Conservation (phyloP, 331 rosid genomes). For the Malus hybrid region DNA sequence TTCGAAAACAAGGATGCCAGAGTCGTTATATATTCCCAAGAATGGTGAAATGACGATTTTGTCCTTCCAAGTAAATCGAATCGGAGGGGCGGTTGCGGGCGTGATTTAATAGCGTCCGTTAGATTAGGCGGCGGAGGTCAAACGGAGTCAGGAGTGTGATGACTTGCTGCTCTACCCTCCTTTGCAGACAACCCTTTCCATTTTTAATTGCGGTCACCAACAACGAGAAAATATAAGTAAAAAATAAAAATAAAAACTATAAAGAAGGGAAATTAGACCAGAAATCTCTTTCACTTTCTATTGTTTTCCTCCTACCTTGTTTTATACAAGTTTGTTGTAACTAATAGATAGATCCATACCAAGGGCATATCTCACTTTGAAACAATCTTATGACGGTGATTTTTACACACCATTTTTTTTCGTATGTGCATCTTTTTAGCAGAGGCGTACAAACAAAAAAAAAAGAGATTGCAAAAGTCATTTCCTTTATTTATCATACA, state of each 20-base stretch:
- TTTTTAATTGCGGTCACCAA: not conserved
- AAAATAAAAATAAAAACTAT: not conserved
- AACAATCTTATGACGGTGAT: not conserved
- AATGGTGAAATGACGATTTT: constrained; percentile 29
- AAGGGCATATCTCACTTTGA: not conserved
- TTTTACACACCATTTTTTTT: rapidly evolving
- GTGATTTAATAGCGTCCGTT: not conserved
- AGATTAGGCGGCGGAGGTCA: not conserved
- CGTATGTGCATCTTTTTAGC: too few relatives aligned
- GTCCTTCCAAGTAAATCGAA: not conserved
- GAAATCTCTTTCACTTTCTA: not conserved
- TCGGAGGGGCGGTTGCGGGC: constrained; percentile 12
- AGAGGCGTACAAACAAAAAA: too few relatives aligned
- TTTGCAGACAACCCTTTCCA: not conserved
- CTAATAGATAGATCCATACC: not conserved
- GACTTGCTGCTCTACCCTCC: not conserved
- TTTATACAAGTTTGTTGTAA: not conserved
- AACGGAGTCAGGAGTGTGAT: not conserved
- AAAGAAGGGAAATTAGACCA: not conserved
- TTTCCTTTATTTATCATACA: too few relatives aligned
- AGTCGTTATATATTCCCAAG: constrained; percentile 60
- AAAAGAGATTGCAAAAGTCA: too few relatives aligned
- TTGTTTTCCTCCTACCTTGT: not conserved
- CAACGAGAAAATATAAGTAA: not conserved
- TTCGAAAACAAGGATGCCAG: constrained; percentile 56